These are phyloP conservation scores for Buxus sempervirens DNA, from an alignment of 164 flowering plant genomes.

Conservation along the genomic window DNA sequence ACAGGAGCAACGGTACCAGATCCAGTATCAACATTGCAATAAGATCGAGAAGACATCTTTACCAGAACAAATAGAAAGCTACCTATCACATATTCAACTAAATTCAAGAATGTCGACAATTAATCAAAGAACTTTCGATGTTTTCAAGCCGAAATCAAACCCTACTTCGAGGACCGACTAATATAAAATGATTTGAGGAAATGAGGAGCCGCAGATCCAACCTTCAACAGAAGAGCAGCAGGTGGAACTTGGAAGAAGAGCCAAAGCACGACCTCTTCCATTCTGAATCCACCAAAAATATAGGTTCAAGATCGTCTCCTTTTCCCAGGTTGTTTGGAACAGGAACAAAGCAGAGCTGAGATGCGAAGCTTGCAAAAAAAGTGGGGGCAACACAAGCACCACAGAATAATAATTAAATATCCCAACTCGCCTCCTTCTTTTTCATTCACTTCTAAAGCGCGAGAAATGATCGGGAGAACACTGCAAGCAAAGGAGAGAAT, in stretches of 20 bases:
- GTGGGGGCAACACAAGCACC: too few relatives aligned
- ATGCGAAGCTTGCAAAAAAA: too few relatives aligned
- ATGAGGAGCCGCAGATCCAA: background rate
- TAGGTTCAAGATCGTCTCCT: background rate
- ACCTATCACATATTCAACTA: background rate
- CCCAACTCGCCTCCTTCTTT: too few relatives aligned
- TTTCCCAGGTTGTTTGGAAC: background rate
- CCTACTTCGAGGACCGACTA: background rate
- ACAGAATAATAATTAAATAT: too few relatives aligned
- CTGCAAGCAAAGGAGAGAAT: too few relatives aligned
- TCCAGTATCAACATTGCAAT: slow-evolving; percentile 14
- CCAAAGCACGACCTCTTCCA: background rate
- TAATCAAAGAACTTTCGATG: background rate
- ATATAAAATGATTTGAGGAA: too few relatives aligned
- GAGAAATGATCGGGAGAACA: too few relatives aligned
- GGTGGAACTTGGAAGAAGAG: background rate
- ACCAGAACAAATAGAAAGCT: background rate
- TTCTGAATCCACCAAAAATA: too few relatives aligned
- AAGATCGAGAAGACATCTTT: slow-evolving; percentile 6
- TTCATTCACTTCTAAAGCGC: too few relatives aligned
- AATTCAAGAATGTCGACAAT: background rate
- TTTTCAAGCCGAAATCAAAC: background rate
- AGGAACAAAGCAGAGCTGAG: too few relatives aligned
- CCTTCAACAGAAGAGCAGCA: background rate
- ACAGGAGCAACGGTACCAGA: slow-evolving; percentile 19